Evolutionary conservation across 345 rosid genomes (phyloP), one percentile per base, ranked within the genome.

Genomic region (Stellera chamaejasme): DNA sequence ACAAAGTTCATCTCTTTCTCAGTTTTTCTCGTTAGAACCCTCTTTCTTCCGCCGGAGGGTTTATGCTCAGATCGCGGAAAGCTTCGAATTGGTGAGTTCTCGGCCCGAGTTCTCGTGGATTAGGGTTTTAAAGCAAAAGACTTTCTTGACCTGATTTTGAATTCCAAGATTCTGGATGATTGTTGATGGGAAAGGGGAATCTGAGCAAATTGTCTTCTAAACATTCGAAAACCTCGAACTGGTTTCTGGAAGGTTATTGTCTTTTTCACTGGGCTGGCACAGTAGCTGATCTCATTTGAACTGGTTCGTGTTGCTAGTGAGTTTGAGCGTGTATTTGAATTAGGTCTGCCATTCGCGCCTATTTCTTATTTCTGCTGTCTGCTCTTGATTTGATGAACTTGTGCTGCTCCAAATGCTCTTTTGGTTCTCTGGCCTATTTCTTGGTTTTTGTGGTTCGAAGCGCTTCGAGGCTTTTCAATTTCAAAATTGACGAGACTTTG

Each of bases 71-170:
- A 42, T 55, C 54, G 48, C 67, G 3, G 46, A 26, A 19, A 67
- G 32, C n/a, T 54, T 9, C 27, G 12, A 60, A 69, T 47, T 61
- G 68, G 85, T 73, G 60, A 62, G 80, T 65, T 39, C 41, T 36
- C 43, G 27, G 48, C 42, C 46, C 54, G 28, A 54, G 77, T 75
- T 79, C 78, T 75, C 39, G 58, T 65, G 57, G 50, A 67, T 77
- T 79, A 77, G 83, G 83, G 85, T 61, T 75, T 57, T 60, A 47
- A 50, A 59, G 51, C 42, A 44, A 11, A 58, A 61, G 45, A 45
- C 64, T 11, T 50, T 62, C 60, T 61, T 54, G 27, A 27, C 27
- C 43, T 56, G 48, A 27, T 39, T 58, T 50, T 47, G 19, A 65
- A 49, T 71, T 64, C 58, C 45, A 52, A 26, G 39, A 41, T 50